A percentile compares a stretch with the other conserved stretches of the same genome.
Evolutionary conservation across 345 rosid genomes (phyloP).

Genomic region (Bruguiera gymnorhiza): DNA sequence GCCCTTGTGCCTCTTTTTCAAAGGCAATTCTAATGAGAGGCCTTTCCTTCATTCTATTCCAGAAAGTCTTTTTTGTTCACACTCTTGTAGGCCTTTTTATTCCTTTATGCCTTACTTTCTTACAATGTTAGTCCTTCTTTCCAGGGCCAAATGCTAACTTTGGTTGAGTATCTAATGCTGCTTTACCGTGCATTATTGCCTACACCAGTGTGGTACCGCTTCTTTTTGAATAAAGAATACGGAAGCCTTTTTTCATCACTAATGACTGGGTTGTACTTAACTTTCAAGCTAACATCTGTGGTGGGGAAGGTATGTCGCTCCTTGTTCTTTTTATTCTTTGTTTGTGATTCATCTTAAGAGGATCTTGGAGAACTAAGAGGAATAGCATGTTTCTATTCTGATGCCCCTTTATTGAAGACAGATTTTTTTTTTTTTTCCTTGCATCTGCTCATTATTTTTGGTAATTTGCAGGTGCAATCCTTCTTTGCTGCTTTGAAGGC

Average conservation of each 20-base stretch:
- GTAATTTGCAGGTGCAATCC: conserved; percentile 64
- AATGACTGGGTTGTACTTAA: conserved; percentile 73
- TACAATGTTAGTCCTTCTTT: conserved; percentile 14
- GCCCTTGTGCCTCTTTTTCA: not conserved
- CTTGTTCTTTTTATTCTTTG: not conserved
- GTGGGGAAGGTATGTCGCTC: conserved; percentile 57
- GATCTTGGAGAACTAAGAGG: not conserved
- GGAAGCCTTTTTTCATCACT: conserved; percentile 83
- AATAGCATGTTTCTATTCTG: not conserved
- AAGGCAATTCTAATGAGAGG: not conserved
- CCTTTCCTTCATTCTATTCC: not conserved
- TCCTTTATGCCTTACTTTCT: conserved; percentile 3
- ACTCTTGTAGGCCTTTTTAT: not conserved
- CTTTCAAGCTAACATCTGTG: conserved; percentile 77
- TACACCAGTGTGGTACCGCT: conserved; percentile 86
- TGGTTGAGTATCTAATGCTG: conserved; percentile 68
- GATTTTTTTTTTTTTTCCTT: not conserved
- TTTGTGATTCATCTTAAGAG: not conserved
- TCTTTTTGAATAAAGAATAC: conserved; percentile 80
- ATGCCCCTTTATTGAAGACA: not conserved
- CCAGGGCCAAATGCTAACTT: conserved; percentile 76
- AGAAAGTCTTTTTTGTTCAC: not conserved
- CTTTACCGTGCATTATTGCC: conserved; percentile 76
- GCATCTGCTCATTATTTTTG: not conserved
- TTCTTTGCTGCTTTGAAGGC: conserved; percentile 88